phyloP scores from a whole-genome alignment of 306 rosid genomes.

The Cercis canadensis region DNA sequence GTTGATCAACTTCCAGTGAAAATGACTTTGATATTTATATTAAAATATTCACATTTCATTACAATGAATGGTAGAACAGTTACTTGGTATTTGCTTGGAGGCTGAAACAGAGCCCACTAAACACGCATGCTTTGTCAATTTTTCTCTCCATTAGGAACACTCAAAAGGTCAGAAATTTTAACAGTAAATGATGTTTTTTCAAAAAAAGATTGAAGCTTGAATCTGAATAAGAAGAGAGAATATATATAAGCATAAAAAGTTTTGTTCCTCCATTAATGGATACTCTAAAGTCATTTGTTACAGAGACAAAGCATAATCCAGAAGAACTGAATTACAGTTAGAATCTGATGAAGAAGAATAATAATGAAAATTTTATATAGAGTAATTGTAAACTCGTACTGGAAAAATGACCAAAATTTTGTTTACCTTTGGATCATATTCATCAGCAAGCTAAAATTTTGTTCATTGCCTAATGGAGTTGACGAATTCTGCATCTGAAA shows the following conservation, averaged over 20 bases:
- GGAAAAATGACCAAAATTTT: conserved; percentile 44
- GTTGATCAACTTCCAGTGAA: conserved; percentile 57
- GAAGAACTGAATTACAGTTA: conserved; percentile 54
- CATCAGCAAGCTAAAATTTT: conserved; percentile 20
- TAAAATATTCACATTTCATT: neutral
- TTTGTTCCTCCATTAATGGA: conserved; percentile 36
- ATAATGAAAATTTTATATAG: conserved; percentile 30
- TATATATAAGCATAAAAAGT: conserved; percentile 2
- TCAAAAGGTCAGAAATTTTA: neutral
- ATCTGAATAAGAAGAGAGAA: conserved; percentile 6
- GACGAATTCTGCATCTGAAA: conserved; percentile 79
- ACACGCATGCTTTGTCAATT: conserved; percentile 47
- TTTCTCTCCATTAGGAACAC: conserved; percentile 33
- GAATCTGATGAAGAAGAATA: conserved; percentile 29
- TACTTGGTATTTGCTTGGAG: conserved; percentile 44
- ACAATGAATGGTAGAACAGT: conserved; percentile 46
- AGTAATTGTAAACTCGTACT: conserved; percentile 32
- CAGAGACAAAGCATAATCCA: conserved; percentile 33
- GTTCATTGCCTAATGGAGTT: conserved; percentile 47
- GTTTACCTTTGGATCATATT: conserved; percentile 47
- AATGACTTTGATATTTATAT: conserved; percentile 45
- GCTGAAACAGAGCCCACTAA: conserved; percentile 61
- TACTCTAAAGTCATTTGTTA: conserved; percentile 35
- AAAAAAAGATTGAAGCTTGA: neutral
- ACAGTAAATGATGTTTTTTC: neutral